phyloP scores from a whole-genome alignment of 2,329 filamentous ascomycete species.

The Trichoderma sp. region DNA sequence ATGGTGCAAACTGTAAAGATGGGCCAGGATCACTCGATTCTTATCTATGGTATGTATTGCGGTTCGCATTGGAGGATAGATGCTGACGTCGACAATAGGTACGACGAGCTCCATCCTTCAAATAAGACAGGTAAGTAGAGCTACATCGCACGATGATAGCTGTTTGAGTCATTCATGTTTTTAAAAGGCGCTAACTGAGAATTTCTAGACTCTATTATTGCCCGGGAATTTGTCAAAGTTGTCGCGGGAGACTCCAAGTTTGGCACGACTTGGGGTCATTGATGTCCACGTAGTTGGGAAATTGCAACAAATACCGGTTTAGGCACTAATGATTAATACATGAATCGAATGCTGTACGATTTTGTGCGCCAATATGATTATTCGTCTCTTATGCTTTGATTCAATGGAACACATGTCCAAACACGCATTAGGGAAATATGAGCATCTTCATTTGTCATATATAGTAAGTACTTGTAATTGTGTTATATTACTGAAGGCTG shows the following conservation, averaged over 20 bases:
- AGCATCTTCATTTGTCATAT: not conserved
- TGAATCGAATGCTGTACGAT: not conserved
- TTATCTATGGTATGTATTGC: slow-evolving; percentile 4
- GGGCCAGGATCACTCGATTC: not conserved
- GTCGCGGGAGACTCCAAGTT: slow-evolving; percentile 3
- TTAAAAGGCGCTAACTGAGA: not conserved
- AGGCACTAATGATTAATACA: too few relatives aligned
- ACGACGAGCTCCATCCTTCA: slow-evolving; percentile 53
- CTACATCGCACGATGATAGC: not conserved
- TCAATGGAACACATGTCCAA: too few relatives aligned
- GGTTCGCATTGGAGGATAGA: not conserved
- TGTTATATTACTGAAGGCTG: too few relatives aligned
- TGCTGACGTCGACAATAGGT: slow-evolving; percentile 51
- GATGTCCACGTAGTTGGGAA: not conserved
- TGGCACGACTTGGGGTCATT: not conserved
- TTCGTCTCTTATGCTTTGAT: not conserved
- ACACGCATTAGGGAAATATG: not conserved
- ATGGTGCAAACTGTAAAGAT: not conserved
- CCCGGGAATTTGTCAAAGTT: not conserved
- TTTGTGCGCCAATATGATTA: not conserved
- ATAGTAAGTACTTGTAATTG: too few relatives aligned
- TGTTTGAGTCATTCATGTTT: not conserved
- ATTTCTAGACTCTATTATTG: not conserved
- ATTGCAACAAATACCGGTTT: not conserved
- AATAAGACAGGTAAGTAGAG: slow-evolving; percentile 5